Conservation (phyloP, 176 grass and related monocot genomes). For the Thinopyrum elongatum region DNA sequence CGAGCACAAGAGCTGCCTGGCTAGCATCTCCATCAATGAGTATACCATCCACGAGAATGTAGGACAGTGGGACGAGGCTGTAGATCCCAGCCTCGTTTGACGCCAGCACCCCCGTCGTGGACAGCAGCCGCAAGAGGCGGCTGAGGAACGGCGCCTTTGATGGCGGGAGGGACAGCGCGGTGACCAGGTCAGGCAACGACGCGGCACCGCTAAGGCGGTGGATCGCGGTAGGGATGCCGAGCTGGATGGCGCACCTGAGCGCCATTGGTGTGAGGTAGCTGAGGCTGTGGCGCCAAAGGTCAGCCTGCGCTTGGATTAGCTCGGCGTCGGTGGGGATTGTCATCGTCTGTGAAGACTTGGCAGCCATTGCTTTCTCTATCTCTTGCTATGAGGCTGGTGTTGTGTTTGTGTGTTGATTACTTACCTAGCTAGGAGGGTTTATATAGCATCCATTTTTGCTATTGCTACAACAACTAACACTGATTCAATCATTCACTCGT, state of each 20-base stretch:
- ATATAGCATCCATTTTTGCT: too few relatives aligned
- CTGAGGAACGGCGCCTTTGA: background rate
- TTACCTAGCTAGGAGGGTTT: too few relatives aligned
- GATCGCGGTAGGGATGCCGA: too few relatives aligned
- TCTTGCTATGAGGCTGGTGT: background rate
- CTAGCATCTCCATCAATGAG: background rate
- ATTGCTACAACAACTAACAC: too few relatives aligned
- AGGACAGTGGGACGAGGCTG: slow-evolving; percentile 18
- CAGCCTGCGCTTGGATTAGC: background rate
- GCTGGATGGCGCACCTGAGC: too few relatives aligned
- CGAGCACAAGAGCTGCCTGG: background rate
- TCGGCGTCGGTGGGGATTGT: background rate
- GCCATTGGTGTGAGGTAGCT: slow-evolving; percentile 1
- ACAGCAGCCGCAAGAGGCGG: slow-evolving; percentile 30
- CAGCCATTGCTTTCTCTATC: background rate
- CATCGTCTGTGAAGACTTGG: background rate
- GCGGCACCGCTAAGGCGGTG: too few relatives aligned
- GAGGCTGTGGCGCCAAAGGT: slow-evolving; percentile 14
- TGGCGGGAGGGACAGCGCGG: too few relatives aligned
- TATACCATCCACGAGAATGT: background rate
- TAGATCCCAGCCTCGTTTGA: background rate
- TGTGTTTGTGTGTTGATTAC: too few relatives aligned
- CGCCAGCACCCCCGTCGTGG: background rate
- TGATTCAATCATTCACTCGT: too few relatives aligned
- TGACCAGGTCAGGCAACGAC: too few relatives aligned